Percentiles rank a stretch among this genome's conserved stretches.
Evolutionary conservation across 1,284 basidiomycete genomes (phyloP).

Genomic region (Limonomyces culmigenus): DNA sequence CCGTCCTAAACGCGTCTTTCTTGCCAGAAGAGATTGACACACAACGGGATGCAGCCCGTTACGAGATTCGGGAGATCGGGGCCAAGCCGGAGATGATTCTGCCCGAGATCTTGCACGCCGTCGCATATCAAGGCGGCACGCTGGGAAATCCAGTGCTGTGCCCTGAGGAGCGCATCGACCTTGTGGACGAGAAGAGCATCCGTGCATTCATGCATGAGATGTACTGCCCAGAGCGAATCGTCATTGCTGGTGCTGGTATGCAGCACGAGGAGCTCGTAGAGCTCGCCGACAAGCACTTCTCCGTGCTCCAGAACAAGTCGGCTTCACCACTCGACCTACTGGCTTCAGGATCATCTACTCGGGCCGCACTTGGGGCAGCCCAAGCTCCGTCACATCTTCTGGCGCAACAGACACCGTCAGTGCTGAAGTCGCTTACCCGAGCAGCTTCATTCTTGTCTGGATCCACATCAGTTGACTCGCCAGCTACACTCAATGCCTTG

Average conservation of each 20-base stretch:
- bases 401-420: constrained; percentile 30
- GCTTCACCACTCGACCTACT: constrained; percentile 14
- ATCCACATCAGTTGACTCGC: constrained; percentile 11
- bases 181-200: constrained; percentile 52
- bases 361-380: constrained; percentile 13
- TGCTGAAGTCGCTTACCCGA: constrained; percentile 54
- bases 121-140: constrained; percentile 68
- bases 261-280: constrained; percentile 79
- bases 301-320: constrained; percentile 36
- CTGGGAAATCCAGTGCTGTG: constrained; percentile 86
- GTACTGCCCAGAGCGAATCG: constrained; percentile 89
- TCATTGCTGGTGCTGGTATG: constrained; percentile 89
- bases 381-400: constrained; percentile 33
- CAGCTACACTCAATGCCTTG: constrained; percentile 19
- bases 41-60: constrained; percentile 81
- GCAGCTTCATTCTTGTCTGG: constrained; percentile 43
- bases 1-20: constrained; percentile 70
- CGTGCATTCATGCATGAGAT: constrained; percentile 61
- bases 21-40: constrained; percentile 66
- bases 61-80: constrained; percentile 81
- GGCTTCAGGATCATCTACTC: constrained; percentile 16
- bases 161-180: constrained; percentile 67
- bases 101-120: constrained; percentile 82
- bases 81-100: constrained; percentile 89
- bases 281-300: constrained; percentile 72